These are phyloP conservation scores for Middelhovenomyces tepae DNA, from an alignment of 805 yeast species.

Conservation along the genomic window DNA sequence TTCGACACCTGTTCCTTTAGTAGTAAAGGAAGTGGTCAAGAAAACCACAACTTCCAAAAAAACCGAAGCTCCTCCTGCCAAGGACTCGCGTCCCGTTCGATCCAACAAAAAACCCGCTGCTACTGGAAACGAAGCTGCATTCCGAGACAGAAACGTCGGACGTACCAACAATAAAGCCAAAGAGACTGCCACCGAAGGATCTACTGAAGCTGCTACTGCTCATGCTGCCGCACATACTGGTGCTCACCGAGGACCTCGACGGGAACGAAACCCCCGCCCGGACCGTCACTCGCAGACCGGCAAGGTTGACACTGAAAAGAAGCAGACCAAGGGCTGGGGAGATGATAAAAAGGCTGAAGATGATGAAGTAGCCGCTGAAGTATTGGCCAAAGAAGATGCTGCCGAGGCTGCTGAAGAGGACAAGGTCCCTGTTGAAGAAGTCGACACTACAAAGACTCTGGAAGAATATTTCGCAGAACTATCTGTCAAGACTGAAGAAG, in stretches of 20 bases:
- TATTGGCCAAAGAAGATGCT: conserved; percentile 31
- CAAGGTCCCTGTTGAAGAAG: conserved; percentile 36
- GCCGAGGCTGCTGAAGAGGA: conserved; percentile 31
- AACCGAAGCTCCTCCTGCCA: conserved; percentile 34
- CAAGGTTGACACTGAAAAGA: conserved; percentile 78
- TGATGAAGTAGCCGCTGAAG: conserved; percentile 44
- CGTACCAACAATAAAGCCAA: conserved; percentile 43
- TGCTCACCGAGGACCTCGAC: conserved; percentile 40
- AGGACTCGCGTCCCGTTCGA: conserved; percentile 58
- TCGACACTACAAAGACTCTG: conserved; percentile 54
- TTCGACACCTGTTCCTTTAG: conserved; percentile 10
- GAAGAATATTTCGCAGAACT: conserved; percentile 76
- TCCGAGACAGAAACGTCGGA: conserved; percentile 67
- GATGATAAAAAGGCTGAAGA: conserved; percentile 63
- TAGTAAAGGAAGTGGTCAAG: conserved; percentile 45
- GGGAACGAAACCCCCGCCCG: conserved; percentile 32
- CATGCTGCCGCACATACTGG: conserved; percentile 47
- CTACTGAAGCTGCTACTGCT: conserved; percentile 20
- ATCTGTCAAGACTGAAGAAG: conserved; percentile 18
- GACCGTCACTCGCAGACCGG: conserved; percentile 87
- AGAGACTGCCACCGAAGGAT: conserved; percentile 19
- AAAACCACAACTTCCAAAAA: conserved; percentile 79
- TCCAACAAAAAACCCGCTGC: conserved; percentile 37
- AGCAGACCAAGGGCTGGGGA: conserved; percentile 83
- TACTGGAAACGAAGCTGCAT: conserved; percentile 85